A percentile compares a stretch with the other conserved stretches of the same genome.
Evolutionary conservation across 73 alveolate genomes (phyloP).

Genomic region (Paraurostyla sp.): DNA sequence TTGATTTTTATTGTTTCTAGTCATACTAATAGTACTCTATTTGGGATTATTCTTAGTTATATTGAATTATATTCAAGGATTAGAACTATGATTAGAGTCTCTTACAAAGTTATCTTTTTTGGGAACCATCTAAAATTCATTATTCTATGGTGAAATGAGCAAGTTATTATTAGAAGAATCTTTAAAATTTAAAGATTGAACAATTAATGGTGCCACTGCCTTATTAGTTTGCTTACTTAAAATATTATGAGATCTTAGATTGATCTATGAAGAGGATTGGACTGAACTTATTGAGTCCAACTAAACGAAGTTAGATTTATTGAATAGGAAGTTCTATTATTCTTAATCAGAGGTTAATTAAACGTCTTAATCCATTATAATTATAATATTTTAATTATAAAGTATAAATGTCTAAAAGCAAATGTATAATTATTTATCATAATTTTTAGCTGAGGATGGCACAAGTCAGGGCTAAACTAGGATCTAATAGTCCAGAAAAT

Average conservation of each 20-base stretch:
- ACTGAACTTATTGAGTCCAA: background rate
- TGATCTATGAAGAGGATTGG: too few relatives aligned
- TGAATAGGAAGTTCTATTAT: background rate
- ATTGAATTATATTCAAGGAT: background rate
- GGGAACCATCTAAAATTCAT: background rate
- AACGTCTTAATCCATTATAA: background rate
- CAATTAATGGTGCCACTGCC: too few relatives aligned
- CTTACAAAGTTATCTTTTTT: constrained; percentile 9
- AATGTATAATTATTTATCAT: background rate
- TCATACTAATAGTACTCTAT: background rate
- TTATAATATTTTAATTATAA: background rate
- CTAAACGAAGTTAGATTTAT: background rate
- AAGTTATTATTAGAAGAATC: too few relatives aligned
- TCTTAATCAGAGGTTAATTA: background rate
- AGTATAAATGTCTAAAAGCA: background rate
- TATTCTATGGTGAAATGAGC: too few relatives aligned
- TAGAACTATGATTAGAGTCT: background rate
- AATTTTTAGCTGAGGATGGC: constrained; percentile 3
- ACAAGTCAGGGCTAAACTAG: background rate
- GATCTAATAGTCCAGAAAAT: background rate
- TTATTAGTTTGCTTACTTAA: too few relatives aligned
- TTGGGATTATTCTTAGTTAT: background rate
- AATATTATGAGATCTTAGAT: too few relatives aligned
- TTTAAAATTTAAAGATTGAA: too few relatives aligned
- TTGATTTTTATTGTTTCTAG: background rate